Base-by-base conservation (phyloP, 768 basidiomycete species). In the Suillus paluster region DNA sequence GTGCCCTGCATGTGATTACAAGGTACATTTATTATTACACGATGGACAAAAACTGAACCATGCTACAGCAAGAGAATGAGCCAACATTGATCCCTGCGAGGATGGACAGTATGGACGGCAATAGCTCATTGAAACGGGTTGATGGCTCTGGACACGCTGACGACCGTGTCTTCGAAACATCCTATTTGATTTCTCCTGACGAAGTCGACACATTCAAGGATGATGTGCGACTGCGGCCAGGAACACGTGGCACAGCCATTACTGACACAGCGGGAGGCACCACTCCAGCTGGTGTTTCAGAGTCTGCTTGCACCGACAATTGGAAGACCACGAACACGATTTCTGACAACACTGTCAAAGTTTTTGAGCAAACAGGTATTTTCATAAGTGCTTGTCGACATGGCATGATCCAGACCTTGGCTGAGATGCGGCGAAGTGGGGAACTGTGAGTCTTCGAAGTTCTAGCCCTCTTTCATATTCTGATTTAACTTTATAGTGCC, bases 1-100 rank as follows among this genome's bases (percentile, higher is more conserved):
- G 0, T 82, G 80, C 63, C 74, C 75, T 0, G 61, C 78, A 1
- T 81, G 81, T 62, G 60, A 60, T 19, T 78, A 80, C 54, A 66
- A 75, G 70, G 72, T 79, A 57, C 19, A 58, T 30, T 19, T 52
- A 36, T 34, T 34, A 25, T 45, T 45, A 23, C 23, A 23, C 12
- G 44, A 45, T 45, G 44, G 3, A 21, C 10, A 45, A n/a, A 41
- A 45, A 21, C n/a, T 14, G 44, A 45, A 45, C 44, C 1, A 5
- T 4, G 3, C 44, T 45, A 12, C 21, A 59, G 58, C 58, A 59
- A 59, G 44, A 42, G 42, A 73, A 68, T 23, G 77, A 81, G 54
- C 69, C 69, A 0, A 23, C 60, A 1, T 68, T 80, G 2, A 15
- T 42, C 3, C 74, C 69, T 44, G 39, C 64, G 0, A 27, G 72